phyloP scores from a whole-genome alignment of 192 early-diverging fungal genomes.

The Coemansia aciculifera region DNA sequence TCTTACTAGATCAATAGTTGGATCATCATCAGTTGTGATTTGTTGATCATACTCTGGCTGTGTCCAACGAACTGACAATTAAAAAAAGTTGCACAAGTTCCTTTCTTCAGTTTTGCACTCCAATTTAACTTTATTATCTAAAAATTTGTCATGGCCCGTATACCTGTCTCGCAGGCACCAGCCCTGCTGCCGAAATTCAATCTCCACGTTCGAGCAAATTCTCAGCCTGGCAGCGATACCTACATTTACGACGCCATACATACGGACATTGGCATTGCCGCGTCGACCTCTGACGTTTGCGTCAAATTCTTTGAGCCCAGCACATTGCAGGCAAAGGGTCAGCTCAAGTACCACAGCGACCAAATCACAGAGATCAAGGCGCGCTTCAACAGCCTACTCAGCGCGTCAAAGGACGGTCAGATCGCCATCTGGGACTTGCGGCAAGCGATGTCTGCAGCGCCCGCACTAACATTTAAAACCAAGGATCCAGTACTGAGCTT shows the following conservation, averaged over 20 bases:
- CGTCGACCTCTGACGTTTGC: conserved; percentile 61
- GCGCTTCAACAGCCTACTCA: conserved; percentile 55
- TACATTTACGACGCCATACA: conserved; percentile 46
- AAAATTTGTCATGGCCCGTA: conserved; percentile 22
- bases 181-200: conserved; percentile 35
- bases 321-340: conserved; percentile 50
- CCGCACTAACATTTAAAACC: conserved; percentile 31
- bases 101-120: background rate
- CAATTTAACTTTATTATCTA: background rate
- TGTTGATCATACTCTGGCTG: background rate
- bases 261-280: conserved; percentile 33
- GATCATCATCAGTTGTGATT: background rate
- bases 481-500: conserved; percentile 60
- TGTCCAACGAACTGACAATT: background rate
- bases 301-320: conserved; percentile 66
- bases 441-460: conserved; percentile 15
- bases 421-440: conserved; percentile 73
- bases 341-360: conserved; percentile 59
- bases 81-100: background rate
- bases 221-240: conserved; percentile 19
- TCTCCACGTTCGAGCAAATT: background rate
- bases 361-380: conserved; percentile 65
- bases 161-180: conserved; percentile 37
- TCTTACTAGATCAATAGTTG: background rate
- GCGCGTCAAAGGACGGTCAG: conserved; percentile 65